Base-by-base conservation (phyloP, 805 yeast species). In the Wickerhamiella occidentalis region DNA sequence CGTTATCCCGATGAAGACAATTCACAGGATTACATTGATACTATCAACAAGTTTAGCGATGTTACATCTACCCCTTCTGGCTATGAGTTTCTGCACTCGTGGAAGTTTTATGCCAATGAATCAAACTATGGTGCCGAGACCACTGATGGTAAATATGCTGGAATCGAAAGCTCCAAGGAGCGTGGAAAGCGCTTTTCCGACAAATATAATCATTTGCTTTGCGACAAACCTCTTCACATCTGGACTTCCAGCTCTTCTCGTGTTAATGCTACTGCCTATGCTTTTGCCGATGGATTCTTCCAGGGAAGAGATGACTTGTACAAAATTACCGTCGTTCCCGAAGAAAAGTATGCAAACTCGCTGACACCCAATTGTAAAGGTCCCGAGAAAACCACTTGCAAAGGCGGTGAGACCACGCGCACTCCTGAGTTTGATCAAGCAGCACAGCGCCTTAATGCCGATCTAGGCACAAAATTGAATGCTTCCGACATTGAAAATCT, bases 241-340 rank as follows among this genome's bases (percentile, higher is more conserved):
- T 76, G 76, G 58, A 64, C 52, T 6, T 33, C 51, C 21, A 54
- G 36, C 13, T 49, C 46, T 19, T 40, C 54, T 51, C 58, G 60
- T 9, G 58, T 76, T 28, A 70, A 72, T 51, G 76, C 73, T 52
- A 74, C 82, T 35, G 75, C 82, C 6, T 61, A 68, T 23, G 65
- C 68, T 57, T 80, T 79, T 59, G 77, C 80, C 8, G 66, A 73
- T 55, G 86, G 85, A 0, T 79, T 81, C 62, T 67, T 76, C 55
- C 74, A 75, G 9, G 68, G 67, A 47, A 62, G 68, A 50, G 70
- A 66, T 58, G 61, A 69, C 15, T 51, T 61, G 23, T 60, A 61
- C 29, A 64, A 70, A 15, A 66, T 61, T 23, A 57, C 74, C 38
- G 57, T 67, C 29, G 64, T 73, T 11, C 40, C 35, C 7, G 56